Evolutionary conservation across 2,329 filamentous ascomycete species (phyloP), one percentile per base, ranked within the genome.

Genomic region (Verticillium klebahnii): DNA sequence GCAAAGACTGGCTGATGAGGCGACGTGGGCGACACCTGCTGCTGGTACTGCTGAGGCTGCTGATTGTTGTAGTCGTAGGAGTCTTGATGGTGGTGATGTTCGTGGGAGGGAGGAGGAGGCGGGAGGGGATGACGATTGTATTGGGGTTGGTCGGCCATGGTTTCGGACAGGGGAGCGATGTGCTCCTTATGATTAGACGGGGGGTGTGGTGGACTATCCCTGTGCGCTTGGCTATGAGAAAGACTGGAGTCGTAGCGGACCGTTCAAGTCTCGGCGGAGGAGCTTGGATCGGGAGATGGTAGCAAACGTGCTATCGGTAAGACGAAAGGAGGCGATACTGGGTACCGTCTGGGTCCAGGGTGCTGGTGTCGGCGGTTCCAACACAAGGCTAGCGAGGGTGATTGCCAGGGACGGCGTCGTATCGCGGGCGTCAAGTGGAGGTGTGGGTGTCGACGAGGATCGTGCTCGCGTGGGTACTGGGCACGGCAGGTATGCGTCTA

Each of bases 111-210:
- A 31, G 54, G 54, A 50, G 55, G 55, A 29, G 56, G 40, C 29
- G 56, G 55, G 45, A 60, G 61, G 58, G 72, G 65, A 62, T 73
- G 70, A 61, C 67, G 68, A 64, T 61, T 62, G 31, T 67, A 62
- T 59, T 75, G 72, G 57, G 71, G 72, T 36, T 71, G 69, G 56
- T 70, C 68, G 66, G 74, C 75, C 76, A 78, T 78, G 68, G 65
- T 68, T 68, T 67, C 70, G 67, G 40, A 54, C 37, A 50, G 58
- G 58, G 17, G 58, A 65, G 69, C 70, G 70, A 72, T 69, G 65
- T 64, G 64, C 62, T 64, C 65, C 68, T 69, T 72, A 75, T 75
- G 74, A 74, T 73, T 69, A 60, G 69, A 50, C 39, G 57, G 57
- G 34, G 39, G 32, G 34, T 29, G 56, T 29, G 32, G 55, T 36